phyloP scores from a whole-genome alignment of 108 stramenopile species.

The Conticribra guillardii region DNA sequence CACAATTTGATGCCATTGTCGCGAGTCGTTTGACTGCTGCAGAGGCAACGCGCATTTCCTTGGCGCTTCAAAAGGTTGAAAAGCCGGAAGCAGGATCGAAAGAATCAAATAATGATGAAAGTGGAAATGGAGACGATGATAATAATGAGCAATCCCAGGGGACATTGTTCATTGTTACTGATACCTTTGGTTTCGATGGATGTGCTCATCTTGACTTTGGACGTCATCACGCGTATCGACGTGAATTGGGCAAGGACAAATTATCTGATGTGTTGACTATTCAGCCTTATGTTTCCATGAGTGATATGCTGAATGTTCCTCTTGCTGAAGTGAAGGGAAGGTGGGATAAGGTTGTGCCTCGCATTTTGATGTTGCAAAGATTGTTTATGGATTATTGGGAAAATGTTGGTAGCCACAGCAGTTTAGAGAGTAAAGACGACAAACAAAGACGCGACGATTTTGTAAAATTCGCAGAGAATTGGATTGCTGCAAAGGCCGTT shows the following conservation, averaged over 20 bases:
- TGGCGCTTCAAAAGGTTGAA: slow-evolving; percentile 19
- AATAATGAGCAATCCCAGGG: slow-evolving; percentile 2
- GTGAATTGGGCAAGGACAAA: slow-evolving; percentile 83
- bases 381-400: slow-evolving; percentile 74
- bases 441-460: slow-evolving; percentile 26
- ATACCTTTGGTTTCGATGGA: slow-evolving; percentile 87
- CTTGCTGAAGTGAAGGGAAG: slow-evolving; percentile 64
- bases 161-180: slow-evolving; percentile 69
- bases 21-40: slow-evolving; percentile 70
- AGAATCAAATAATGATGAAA: background rate
- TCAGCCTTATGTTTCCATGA: slow-evolving; percentile 60
- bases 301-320: slow-evolving; percentile 57
- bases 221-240: slow-evolving; percentile 58
- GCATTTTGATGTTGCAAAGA: slow-evolving; percentile 67
- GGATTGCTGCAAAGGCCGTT: slow-evolving; percentile 39
- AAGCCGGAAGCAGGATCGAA: background rate
- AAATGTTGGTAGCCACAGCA: slow-evolving; percentile 4
- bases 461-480: slow-evolving; percentile 35
- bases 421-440: background rate
- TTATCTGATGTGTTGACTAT: slow-evolving; percentile 61
- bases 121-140: slow-evolving; percentile 6
- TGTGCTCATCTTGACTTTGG: slow-evolving; percentile 84
- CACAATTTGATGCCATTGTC: slow-evolving; percentile 79
- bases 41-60: slow-evolving; percentile 67
- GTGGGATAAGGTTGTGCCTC: slow-evolving; percentile 77